Conservation (phyloP, 78 protist genomes). For the Planoprotostelium fungivorum region DNA sequence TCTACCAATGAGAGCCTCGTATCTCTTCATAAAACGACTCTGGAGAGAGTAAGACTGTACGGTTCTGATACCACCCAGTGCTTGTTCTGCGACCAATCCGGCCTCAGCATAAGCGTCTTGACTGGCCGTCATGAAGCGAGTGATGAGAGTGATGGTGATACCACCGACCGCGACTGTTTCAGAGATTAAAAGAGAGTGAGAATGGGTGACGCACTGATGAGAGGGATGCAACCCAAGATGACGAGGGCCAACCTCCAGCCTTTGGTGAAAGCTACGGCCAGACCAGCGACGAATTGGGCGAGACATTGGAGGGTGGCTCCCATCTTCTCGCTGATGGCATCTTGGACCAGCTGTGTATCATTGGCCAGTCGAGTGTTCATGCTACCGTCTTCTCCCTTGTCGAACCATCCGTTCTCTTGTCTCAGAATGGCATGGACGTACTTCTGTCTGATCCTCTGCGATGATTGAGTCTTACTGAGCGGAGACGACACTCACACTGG, state of each 20-base stretch:
- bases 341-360: conserved; percentile 40
- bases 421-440: conserved; percentile 56
- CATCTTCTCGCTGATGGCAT: conserved; percentile 63
- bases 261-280: conserved; percentile 53
- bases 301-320: conserved; percentile 40
- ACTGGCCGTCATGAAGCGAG: conserved; percentile 22
- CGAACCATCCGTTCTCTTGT: conserved; percentile 65
- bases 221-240: conserved; percentile 45
- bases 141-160: conserved; percentile 50
- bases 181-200: background rate
- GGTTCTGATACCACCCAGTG: conserved; percentile 42
- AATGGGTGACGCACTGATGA: conserved; percentile 25
- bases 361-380: conserved; percentile 37
- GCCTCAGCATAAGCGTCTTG: conserved; percentile 57
- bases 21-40: conserved; percentile 3
- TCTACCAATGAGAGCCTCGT: conserved; percentile 4
- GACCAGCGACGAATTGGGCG: conserved; percentile 55
- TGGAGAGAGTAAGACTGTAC: conserved; percentile 49
- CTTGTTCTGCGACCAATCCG: conserved; percentile 65
- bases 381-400: conserved; percentile 27
- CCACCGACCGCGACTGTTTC: conserved; percentile 39
- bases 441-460: conserved; percentile 31
- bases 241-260: conserved; percentile 70
- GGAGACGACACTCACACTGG: too few species aligned
- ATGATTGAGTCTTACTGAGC: too few species aligned